A percentile compares a stretch with the other conserved stretches of the same genome.
Conservation (phyloP, 345 rosid species). For the Gossypium longicalyx region DNA sequence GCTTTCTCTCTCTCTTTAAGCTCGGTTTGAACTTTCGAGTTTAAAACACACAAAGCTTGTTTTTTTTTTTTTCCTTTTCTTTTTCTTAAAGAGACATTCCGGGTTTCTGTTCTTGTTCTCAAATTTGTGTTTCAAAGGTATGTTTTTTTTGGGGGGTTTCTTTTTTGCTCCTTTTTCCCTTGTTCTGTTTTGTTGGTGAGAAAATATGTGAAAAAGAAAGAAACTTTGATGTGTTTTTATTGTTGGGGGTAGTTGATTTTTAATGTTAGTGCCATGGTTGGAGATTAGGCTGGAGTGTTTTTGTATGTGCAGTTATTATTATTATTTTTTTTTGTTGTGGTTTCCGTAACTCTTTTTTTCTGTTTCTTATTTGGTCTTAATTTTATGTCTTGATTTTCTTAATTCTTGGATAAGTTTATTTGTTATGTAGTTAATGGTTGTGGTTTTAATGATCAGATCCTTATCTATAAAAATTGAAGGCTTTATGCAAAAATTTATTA, state of each 20-base stretch:
- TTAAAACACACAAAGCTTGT: conserved; percentile 27
- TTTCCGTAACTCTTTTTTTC: conserved; percentile 25
- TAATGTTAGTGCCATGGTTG: not conserved
- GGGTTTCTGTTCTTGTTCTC: conserved; percentile 19
- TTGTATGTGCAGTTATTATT: not conserved
- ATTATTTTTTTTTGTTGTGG: not conserved
- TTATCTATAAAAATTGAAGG: conserved; percentile 14
- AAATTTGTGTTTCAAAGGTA: conserved; percentile 28
- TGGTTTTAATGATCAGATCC: conserved; percentile 12
- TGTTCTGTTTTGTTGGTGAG: conserved; percentile 27
- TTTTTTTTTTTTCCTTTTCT: not conserved
- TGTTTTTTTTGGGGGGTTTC: not conserved
- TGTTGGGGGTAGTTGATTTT: conserved; percentile 22
- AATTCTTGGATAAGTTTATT: conserved; percentile 10
- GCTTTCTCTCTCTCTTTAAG: conserved; percentile 1
- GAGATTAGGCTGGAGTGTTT: conserved; percentile 1
- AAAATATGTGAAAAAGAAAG: conserved; percentile 21
- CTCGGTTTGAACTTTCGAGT: conserved; percentile 25
- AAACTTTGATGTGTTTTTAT: conserved; percentile 27
- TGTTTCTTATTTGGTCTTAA: conserved; percentile 18
- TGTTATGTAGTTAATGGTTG: conserved; percentile 14
- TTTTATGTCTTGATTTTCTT: not conserved
- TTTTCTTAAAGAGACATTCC: not conserved
- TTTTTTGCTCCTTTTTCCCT: not conserved
- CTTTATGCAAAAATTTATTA: conserved; percentile 10